Base-by-base conservation (phyloP, 2,329 filamentous ascomycete species). In the Arthrobotrys sphaeroides region DNA sequence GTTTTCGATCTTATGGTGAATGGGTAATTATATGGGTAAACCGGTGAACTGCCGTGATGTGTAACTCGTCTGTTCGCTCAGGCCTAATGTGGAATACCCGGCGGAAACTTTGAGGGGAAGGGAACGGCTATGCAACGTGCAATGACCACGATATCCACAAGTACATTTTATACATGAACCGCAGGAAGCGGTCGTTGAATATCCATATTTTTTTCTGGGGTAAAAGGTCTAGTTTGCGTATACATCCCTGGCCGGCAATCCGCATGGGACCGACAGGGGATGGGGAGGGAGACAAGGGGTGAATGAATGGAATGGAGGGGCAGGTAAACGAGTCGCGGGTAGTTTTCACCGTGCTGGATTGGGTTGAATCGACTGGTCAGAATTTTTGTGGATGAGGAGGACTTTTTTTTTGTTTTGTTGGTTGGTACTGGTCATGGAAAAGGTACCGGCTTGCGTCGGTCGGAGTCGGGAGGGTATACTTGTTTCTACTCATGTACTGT, bases 311-410 rank as follows among this genome's bases (percentile, higher is more conserved):
- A 20, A 28, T 36, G 43, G 36, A 36, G 47, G 13, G 67, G 67
- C 43, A 72, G 43, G 67, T 72, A 55, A 49, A 72, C 67, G 67
- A 72, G 67, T 72, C 59, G 59, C 38, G 55, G 45, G 59, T 24
- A 26, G 33, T 26, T 40, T 72, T n/a, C 45, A 62, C 67, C 67
- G 67, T 72, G 67, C 67, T 64, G 40, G 51, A 72, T 72, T 62
- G 31, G 38, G 45, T 51, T 16, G 59, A 72, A 64, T 64, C 67
- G 59, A 72, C 67, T 72, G 67, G 67, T 72, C 59, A 42, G 59
- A 64, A 31, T 36, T 20, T 10, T n/a, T n/a, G n/a, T n/a, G n/a
- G 9, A 7, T 28, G 45, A 22, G 43, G 10, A 22, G 22, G 20
- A 7, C 5, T 16, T 51, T 36, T 55, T 38, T 55, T 13, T 55